Percentiles rank a stretch among this genome's conserved stretches.
Conservation (phyloP, 495 filamentous ascomycete species). For the Daldinia vernicosa region DNA sequence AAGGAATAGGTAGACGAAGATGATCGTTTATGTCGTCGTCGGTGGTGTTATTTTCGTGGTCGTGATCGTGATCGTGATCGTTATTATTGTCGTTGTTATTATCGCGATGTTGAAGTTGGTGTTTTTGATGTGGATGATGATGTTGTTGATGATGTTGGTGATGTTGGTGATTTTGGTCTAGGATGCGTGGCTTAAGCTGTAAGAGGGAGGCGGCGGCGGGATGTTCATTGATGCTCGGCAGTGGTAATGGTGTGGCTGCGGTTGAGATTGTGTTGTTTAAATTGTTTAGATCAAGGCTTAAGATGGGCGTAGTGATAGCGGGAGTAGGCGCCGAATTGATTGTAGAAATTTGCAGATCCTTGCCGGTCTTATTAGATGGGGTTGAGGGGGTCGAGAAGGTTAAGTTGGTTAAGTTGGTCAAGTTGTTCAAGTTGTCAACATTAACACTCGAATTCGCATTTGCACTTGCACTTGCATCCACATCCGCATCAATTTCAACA, state of each 20-base stretch:
- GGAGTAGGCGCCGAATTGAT: conserved; percentile 40
- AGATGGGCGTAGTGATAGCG: conserved; percentile 16
- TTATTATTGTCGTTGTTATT: background rate
- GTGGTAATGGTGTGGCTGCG: conserved; percentile 30
- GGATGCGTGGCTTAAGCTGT: conserved; percentile 10
- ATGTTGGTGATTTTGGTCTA: conserved; percentile 15
- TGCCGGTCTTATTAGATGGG: conserved; percentile 28
- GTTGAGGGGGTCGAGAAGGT: conserved; percentile 12
- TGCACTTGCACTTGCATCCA: background rate
- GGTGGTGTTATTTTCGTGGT: background rate
- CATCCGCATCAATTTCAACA: background rate
- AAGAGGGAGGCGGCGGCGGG: conserved; percentile 18
- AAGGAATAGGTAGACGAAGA: conserved; percentile 11
- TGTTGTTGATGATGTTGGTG: background rate
- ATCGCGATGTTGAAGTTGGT: background rate
- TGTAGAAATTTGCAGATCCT: conserved; percentile 36
- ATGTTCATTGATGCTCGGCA: conserved; percentile 43
- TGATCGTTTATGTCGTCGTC: conserved; percentile 20
- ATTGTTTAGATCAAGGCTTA: conserved; percentile 13
- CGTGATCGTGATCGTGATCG: background rate
- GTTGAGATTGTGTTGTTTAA: conserved; percentile 13
- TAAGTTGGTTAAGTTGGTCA: conserved; percentile 11
- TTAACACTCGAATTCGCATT: background rate
- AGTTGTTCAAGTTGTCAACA: conserved; percentile 1
- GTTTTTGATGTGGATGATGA: background rate